Conservation (phyloP, 805 yeast species). For the Kluyveromyces starmeri region DNA sequence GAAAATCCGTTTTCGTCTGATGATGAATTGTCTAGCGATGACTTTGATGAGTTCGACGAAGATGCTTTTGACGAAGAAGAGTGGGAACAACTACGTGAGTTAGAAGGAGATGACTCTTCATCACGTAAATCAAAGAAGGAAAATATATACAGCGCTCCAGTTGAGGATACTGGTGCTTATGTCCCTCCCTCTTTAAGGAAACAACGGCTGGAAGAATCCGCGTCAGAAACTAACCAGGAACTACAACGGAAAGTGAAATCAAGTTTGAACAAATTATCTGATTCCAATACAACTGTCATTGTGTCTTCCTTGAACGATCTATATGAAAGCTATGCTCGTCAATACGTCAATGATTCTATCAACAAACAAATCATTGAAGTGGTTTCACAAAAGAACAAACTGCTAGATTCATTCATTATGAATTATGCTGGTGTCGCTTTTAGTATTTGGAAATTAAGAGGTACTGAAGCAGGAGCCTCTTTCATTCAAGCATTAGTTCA, state of each 20-base stretch:
- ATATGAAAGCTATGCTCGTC: conserved; percentile 63
- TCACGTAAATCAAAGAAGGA: conserved; percentile 37
- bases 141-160: conserved; percentile 71
- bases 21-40: conserved; percentile 35
- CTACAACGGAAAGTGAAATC: conserved; percentile 67
- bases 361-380: conserved; percentile 57
- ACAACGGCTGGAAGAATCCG: conserved; percentile 32
- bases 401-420: conserved; percentile 71
- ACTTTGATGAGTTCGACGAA: conserved; percentile 37
- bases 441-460: conserved; percentile 68
- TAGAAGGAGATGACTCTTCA: conserved; percentile 24
- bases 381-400: conserved; percentile 51
- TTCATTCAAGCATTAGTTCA: conserved; percentile 78
- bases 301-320: conserved; percentile 58
- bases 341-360: conserved; percentile 64
- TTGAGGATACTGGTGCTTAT: conserved; percentile 39
- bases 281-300: conserved; percentile 66
- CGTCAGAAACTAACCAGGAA: conserved; percentile 38
- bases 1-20: conserved; percentile 33
- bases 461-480: conserved; percentile 83
- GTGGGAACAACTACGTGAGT: conserved; percentile 24
- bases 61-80: conserved; percentile 31
- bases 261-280: conserved; percentile 80
- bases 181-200: conserved; percentile 83
- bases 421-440: conserved; percentile 70